A percentile compares a stretch with the other conserved stretches of the same genome.
Conservation (phyloP, 176 grass and related monocot genomes). For the Panicum miliaceum region DNA sequence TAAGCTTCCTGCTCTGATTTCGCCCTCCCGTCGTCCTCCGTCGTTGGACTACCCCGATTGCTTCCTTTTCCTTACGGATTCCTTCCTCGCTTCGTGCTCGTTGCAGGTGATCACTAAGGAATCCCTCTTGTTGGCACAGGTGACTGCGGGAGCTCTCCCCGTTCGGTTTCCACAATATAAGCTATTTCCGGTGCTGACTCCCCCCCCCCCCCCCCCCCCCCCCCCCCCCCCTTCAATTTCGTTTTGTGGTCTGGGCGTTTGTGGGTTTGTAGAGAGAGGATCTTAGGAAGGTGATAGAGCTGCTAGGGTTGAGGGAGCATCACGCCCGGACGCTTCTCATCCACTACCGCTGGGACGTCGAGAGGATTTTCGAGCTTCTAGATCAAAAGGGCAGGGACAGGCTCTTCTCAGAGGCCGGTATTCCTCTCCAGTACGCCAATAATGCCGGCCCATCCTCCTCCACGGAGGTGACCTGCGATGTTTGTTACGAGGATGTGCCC, state of each 20-base stretch:
- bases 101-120: conserved; percentile 95
- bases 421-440: conserved; percentile 49
- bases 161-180: conserved; percentile 28
- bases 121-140: conserved; percentile 84
- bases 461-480: conserved; percentile 56
- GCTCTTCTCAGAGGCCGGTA: conserved; percentile 80
- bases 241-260: conserved; percentile 28
- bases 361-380: conserved; percentile 94
- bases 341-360: conserved; percentile 91
- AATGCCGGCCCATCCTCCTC: conserved; percentile 38
- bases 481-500: conserved; percentile 81
- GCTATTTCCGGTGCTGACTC: conserved; percentile 30
- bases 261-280: conserved; percentile 67
- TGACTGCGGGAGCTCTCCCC: conserved; percentile 38
- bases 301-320: conserved; percentile 81
- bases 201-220: too few relatives aligned
- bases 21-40: not conserved
- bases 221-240: not conserved
- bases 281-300: conserved; percentile 89
- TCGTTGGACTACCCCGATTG: not conserved
- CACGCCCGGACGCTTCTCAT: conserved; percentile 93
- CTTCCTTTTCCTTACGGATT: conserved; percentile 37
- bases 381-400: conserved; percentile 88
- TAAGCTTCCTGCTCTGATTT: conserved; percentile 20
- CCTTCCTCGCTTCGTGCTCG: conserved; percentile 27